Evolutionary conservation across 441 rosid species (phyloP).

Genomic region (Breynia disticha): DNA sequence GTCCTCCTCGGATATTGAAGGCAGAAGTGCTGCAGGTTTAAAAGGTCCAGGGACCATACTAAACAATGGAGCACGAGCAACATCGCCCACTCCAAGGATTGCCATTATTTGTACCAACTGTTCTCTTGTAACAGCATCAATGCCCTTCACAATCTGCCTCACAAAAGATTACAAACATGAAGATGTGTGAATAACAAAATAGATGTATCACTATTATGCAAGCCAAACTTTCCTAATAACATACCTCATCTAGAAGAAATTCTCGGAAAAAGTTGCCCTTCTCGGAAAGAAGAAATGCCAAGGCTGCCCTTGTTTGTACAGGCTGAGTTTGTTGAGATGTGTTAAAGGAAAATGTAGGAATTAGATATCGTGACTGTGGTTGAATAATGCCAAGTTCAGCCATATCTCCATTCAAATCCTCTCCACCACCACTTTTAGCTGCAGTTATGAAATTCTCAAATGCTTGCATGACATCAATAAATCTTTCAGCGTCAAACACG

Average conservation of each 20-base stretch:
- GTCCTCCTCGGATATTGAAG: constrained; percentile 79
- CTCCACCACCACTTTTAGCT: constrained; percentile 99
- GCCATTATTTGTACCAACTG: constrained; percentile 73
- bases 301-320: constrained; percentile 80
- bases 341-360: constrained; percentile 28
- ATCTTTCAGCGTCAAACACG: constrained; percentile 95
- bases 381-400: constrained; percentile 76
- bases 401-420: constrained; percentile 75
- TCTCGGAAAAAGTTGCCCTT: constrained; percentile 89
- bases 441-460: constrained; percentile 91
- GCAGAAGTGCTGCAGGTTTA: constrained; percentile 66
- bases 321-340: constrained; percentile 45
- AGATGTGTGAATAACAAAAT: neutral
- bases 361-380: constrained; percentile 23
- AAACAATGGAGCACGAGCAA: constrained; percentile 60
- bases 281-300: constrained; percentile 76
- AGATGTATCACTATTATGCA: neutral
- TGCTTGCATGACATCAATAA: constrained; percentile 98
- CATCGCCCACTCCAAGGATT: constrained; percentile 54
- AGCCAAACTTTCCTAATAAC: neutral
- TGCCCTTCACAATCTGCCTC: constrained; percentile 82
- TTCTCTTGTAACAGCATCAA: constrained; percentile 88
- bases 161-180: neutral
- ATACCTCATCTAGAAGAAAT: constrained; percentile 96
- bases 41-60: constrained; percentile 83